Evolutionary conservation across 1,139 yeast genomes (phyloP), one percentile per base, ranked within the genome.

Genomic region (Kluyveromyces sp.): DNA sequence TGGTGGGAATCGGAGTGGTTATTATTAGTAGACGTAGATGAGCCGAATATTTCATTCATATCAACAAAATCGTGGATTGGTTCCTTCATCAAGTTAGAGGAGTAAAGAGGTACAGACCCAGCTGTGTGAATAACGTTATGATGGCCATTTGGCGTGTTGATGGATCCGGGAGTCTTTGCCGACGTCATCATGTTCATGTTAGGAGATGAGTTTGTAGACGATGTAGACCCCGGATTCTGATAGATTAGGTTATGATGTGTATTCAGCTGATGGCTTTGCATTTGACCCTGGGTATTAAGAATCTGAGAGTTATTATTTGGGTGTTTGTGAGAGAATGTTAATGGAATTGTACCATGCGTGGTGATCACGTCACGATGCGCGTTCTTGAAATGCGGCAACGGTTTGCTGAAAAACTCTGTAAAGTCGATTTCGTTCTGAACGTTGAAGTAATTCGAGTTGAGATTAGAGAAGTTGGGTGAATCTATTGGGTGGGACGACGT

Each of bases 361-460:
- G 17, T 22, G n/a, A 25, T 18, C 11, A 35, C 39, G 18, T 22
- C 20, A 9, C 15, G 30, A 6, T 25, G 25, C 6, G 33, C 37
- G 17, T 43, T 42, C 32, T 42, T 43, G 33, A 39, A 34, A 9
- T 44, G 47, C 6, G 48, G 41, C 16, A 45, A 34, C 3, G 58
- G 50, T 31, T 52, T 56, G 8, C 56, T 51, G 44, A 63, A 63
- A 12, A 61, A 48, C 33, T 60, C 57, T 7, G 66, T 63, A 35
- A 63, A 63, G 48, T 63, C 66, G 26, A 63, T 57, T 33, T 43
- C 46, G 19, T 40, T 34, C 16, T 40, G 38, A 7, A 17, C 26
- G 32, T 40, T 40, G 3, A 33, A 26, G 18, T 34, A 18, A 22
- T 15, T 33, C 15, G 26, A 18, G 22, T 28, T 34, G 13, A 34